Base-by-base conservation (phyloP, 2,329 filamentous ascomycete species). In the Lecanicillium sp. region DNA sequence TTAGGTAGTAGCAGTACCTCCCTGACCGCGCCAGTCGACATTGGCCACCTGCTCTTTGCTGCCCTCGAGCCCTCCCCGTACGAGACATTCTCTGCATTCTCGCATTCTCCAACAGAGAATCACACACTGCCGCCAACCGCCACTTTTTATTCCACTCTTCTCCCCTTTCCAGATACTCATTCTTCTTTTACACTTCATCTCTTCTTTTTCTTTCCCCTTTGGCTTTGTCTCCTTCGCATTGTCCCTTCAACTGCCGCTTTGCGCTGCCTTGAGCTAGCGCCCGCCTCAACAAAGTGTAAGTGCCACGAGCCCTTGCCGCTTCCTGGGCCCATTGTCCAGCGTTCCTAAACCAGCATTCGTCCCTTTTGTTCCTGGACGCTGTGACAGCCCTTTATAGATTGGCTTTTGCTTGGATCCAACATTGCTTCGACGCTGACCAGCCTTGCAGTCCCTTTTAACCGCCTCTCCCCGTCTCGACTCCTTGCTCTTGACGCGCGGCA, bases 101-200 rank as follows among this genome's bases (percentile, higher is more conserved):
- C 24, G 33, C 32, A n/a, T 15, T 15, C 32, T 19, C 27, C 38
- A 14, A 32, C 15, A 39, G 32, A 26, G 32, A 33, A 29, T 35
- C 44, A 23, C 29, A 27, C 37, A 20, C 44, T 40, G 36, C 20
- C 41, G 27, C 26, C 4, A 35, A 21, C 15, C 19, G 27, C 20
- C 27, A 35, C 45, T 37, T 40, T 38, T 35, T 27, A 24, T 26
- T 36, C 20, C 27, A 35, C 45, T 37, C 44, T 38, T 35, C n/a
- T 49, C 32, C 41, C 44, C 43, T 37, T 33, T 46, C 54, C 47
- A 52, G 48, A 51, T 46, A 26, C 49, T 49, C 49, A 52, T 45
- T 42, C 32, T 15, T 35, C 32, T 15, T 15, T 35, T 35, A 8
- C n/a, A 9, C 5, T 35, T 41, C 29, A n/a, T 6, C 12, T 51